Evolutionary conservation across 352 stramenopile genomes (phyloP), one percentile per base, ranked within the genome.

Genomic region (Phytophthora sojae): DNA sequence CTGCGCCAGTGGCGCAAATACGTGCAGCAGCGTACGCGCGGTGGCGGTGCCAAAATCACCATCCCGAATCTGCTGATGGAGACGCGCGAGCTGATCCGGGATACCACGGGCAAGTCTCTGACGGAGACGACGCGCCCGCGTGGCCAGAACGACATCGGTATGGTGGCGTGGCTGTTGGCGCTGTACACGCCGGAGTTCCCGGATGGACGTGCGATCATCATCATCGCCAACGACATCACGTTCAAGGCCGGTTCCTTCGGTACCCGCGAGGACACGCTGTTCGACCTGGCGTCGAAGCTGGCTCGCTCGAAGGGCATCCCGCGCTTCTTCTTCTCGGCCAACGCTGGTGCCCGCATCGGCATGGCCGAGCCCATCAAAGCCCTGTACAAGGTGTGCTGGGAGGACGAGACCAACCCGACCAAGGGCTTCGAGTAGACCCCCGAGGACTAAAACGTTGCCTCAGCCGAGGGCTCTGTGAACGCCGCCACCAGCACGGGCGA

Each of bases 211-310:
- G 93, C 99, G 84, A 79, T 99, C 44, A 88, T 99, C 17, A 79
- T 99, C 53, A 99, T 99, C 85, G 94, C 98, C 50, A 99, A 99
- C 83, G 98, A 99, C 75, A 99, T 99, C 75, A 99, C 98, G 29
- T 94, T 98, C 83, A 98, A 99, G 80, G 98, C 98, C 49, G 98
- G 98, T 35, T 99, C 97, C 55, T 99, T 99, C 76, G 98, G 98
- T 64, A 99, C 98, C 21, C 85, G 92, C 32, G 98, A 99, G 80
- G 98, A 99, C 86, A 90, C 97, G 57, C 88, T 99, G 6, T 99
- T 99, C 75, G 98, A 99, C 76, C 78, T 99, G 51, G 98, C 97
- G 26, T 99, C 95, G 30, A 97, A 99, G 81, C 94, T 97, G 64
- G 95, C 98, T 53, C 90, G 98, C 52, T 88, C 95, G 29, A 89